Evolutionary conservation across 2,329 filamentous ascomycete genomes (phyloP), one percentile per base, ranked within the genome.

Genomic region (Botrytis aclada): DNA sequence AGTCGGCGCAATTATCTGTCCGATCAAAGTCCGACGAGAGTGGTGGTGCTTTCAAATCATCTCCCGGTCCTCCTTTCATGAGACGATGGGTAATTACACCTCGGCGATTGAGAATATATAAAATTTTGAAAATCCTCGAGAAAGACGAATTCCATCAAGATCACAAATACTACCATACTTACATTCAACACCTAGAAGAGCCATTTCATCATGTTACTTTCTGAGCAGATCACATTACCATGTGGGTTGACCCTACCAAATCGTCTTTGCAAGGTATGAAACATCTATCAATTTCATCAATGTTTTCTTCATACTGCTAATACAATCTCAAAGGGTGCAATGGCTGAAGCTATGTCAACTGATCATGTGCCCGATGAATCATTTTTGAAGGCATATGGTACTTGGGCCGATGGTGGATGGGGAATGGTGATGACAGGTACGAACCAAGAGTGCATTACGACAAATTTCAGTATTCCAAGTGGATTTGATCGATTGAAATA

Each of bases 241-340:
- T 88, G 86, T 77, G 88, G 88, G 1, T 82, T 90, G 39, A 83
- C 82, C 0, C 78, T 90, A 4, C 86, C 86, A 4, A 90, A 90
- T 76, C 85, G 88, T 8, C 82, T 90, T 1, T 82, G 79, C 66
- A 85, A 85, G 74, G 78, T 77, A 77, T 60, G 56, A 37, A 43
- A 72, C 18, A 7, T 51, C 22, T 12, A 60, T 43, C 22, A 29
- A 7, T 25, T 20, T 4, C 25, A 32, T 47, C 41, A 25, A 32
- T 22, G 9, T 5, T 39, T 16, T 12, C 12, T 9, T 2, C 34
- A 12, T 34, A 7, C 45, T 34, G 61, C 70, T 71, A 54, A 71
- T 25, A 22, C 0, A 25, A 37, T 4, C 18, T 8, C 22, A 29
- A 34, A 71, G 70, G 61, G 45, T 56, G 43, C 70, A 66, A 71